Conservation (phyloP, 2,329 filamentous ascomycete genomes). For the Tolypocladium inflatum region DNA sequence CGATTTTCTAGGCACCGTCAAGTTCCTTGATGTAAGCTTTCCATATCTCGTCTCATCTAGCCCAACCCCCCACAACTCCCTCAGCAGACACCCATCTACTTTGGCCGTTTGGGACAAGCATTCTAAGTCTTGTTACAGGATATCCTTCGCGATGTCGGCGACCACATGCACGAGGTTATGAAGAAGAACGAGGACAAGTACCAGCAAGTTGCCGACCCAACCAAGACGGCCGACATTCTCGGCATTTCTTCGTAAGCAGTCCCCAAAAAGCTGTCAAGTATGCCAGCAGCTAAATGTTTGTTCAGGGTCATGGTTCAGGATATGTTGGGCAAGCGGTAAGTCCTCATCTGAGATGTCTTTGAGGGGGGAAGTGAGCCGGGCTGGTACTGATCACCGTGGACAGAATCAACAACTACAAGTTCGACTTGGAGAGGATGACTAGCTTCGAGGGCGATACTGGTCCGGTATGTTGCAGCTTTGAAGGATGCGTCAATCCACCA, state of each 20-base stretch:
- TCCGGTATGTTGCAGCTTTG: slow-evolving; percentile 25
- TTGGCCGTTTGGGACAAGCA: neutral
- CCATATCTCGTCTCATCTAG: neutral
- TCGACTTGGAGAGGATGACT: slow-evolving; percentile 74
- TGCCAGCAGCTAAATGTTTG: neutral
- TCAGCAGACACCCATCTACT: neutral
- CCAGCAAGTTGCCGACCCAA: slow-evolving; percentile 75
- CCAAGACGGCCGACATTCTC: slow-evolving; percentile 72
- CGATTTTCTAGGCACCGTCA: slow-evolving; percentile 1
- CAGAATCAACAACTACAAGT: slow-evolving; percentile 57
- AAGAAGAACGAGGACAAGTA: slow-evolving; percentile 85
- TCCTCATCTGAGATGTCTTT: neutral
- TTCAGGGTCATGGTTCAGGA: slow-evolving; percentile 91
- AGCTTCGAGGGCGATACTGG: slow-evolving; percentile 81
- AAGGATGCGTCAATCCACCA: neutral
- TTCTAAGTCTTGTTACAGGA: slow-evolving; percentile 6
- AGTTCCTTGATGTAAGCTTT: slow-evolving; percentile 5
- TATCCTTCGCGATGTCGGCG: slow-evolving; percentile 54
- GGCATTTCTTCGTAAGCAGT: slow-evolving; percentile 55
- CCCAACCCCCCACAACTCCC: too few relatives aligned
- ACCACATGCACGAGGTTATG: slow-evolving; percentile 99
- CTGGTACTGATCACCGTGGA: slow-evolving; percentile 5
- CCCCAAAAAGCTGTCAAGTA: neutral
- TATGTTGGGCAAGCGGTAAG: slow-evolving; percentile 85
- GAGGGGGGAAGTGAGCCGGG: neutral